These are phyloP conservation scores for Ajuga reptans DNA, from an alignment of 305 asterid genomes.

Conservation along the genomic window DNA sequence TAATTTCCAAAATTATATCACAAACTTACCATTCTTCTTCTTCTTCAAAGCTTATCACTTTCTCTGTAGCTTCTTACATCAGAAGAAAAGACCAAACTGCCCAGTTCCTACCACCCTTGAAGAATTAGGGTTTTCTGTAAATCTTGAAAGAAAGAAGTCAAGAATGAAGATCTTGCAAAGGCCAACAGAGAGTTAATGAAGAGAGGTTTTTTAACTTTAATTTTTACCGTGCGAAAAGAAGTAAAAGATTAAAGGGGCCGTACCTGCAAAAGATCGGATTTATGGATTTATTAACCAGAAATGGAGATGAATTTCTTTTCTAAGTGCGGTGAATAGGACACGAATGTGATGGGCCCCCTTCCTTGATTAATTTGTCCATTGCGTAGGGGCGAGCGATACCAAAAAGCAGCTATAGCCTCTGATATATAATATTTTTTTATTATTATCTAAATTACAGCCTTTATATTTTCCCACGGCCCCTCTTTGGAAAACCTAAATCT, in stretches of 20 bases:
- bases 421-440: no score
- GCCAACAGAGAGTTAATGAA: not conserved
- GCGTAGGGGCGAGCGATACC: no score
- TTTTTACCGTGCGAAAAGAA: not conserved
- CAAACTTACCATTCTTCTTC: conserved; percentile 9
- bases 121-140: no score
- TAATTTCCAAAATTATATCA: not conserved
- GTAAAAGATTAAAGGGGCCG: not conserved
- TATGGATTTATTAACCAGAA: conserved; percentile 2
- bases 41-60: not conserved
- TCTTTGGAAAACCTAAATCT: no score
- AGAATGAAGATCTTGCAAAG: not conserved
- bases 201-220: not conserved
- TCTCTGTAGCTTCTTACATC: not conserved
- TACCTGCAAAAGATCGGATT: not conserved
- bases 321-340: conserved; percentile 19
- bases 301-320: conserved; percentile 15
- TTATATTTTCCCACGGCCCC: no score
- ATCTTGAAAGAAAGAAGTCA: not conserved
- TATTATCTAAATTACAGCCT: no score
- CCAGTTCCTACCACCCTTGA: not conserved
- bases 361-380: no score
- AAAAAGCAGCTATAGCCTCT: no score
- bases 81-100: not conserved
- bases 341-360: conserved; percentile 32